These are phyloP conservation scores for Solanum ossicruentum DNA, from an alignment of 257 asterid species.

Conservation along the genomic window DNA sequence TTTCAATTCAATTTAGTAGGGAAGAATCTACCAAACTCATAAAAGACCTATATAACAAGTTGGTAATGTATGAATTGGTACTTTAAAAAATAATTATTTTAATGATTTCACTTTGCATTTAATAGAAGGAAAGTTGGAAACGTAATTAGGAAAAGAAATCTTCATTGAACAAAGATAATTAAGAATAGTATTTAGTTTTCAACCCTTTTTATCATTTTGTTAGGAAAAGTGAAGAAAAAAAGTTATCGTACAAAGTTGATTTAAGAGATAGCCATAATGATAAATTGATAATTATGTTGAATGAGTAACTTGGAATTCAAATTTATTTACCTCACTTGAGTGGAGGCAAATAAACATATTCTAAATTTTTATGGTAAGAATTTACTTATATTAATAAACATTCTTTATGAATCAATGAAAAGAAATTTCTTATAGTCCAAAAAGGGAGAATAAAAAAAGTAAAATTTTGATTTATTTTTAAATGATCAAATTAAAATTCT, in stretches of 20 bases:
- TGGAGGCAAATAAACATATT: neutral
- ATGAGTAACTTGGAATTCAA: slow-evolving; percentile 1
- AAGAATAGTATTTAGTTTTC: neutral
- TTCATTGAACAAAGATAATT: neutral
- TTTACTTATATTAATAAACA: too few species aligned
- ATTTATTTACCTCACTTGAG: neutral
- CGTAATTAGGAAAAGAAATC: neutral
- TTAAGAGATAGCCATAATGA: neutral
- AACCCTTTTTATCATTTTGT: neutral
- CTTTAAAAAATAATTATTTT: neutral
- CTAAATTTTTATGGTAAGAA: too few species aligned
- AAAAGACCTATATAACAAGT: neutral
- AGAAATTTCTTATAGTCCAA: neutral
- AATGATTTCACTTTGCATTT: neutral
- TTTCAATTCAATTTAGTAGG: neutral
- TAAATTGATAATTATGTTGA: neutral
- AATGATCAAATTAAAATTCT: neutral
- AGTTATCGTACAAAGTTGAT: neutral
- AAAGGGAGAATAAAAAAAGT: neutral
- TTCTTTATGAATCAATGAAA: too few species aligned
- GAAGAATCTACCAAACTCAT: neutral
- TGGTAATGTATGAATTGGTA: neutral
- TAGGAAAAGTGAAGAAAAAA: neutral
- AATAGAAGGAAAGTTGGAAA: neutral
- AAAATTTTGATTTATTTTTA: neutral